phyloP scores from a whole-genome alignment of 176 grass and related monocot genomes.

The Ensete ventricosum region DNA sequence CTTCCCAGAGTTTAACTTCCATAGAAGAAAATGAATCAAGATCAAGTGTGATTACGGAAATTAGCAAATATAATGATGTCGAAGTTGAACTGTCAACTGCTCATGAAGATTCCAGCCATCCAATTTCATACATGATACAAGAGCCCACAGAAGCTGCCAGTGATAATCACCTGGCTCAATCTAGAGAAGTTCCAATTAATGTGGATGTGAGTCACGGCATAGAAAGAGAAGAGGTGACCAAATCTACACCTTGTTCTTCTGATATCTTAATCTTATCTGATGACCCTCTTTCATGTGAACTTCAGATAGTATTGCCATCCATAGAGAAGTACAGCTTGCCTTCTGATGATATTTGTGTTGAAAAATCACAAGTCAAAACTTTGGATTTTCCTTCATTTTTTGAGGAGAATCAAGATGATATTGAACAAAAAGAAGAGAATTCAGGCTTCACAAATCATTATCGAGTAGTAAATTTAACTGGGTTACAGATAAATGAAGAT shows the following conservation, averaged over 20 bases:
- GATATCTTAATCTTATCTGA: constrained; percentile 20
- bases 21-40: neutral
- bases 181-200: neutral
- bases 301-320: neutral
- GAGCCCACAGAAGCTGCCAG: neutral
- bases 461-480: constrained; percentile 21
- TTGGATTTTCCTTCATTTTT: constrained; percentile 67
- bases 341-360: constrained; percentile 29
- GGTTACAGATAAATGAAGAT: constrained; percentile 30
- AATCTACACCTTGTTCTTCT: constrained; percentile 13
- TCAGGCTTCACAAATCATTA: constrained; percentile 23
- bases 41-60: constrained; percentile 19
- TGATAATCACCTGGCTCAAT: constrained; percentile 14
- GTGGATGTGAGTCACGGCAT: neutral
- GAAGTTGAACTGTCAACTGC: constrained; percentile 10
- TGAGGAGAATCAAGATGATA: constrained; percentile 54
- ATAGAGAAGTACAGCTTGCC: constrained; percentile 26
- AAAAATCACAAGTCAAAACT: constrained; percentile 29
- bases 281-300: constrained; percentile 11
- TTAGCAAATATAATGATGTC: constrained; percentile 12
- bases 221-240: constrained; percentile 26
- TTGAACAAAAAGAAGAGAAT: constrained; percentile 29
- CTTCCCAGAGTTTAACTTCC: neutral
- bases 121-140: neutral
- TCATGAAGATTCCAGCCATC: neutral